A percentile compares a stretch with the other conserved stretches of the same genome.
Conservation (phyloP, 169 alveolate species). For the Plasmodium berghei region DNA sequence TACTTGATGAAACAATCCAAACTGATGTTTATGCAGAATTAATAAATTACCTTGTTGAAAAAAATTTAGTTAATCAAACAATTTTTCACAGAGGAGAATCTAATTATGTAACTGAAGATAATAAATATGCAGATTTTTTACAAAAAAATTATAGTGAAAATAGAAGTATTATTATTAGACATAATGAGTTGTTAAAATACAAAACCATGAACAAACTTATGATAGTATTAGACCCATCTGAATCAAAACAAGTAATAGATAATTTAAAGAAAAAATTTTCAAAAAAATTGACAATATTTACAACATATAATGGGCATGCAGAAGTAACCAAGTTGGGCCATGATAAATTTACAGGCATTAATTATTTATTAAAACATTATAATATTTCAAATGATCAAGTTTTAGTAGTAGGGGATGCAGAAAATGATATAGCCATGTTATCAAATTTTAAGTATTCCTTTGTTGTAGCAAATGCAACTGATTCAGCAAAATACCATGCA, state of each 20-base stretch:
- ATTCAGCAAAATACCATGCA: constrained; percentile 55
- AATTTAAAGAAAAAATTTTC: constrained; percentile 28
- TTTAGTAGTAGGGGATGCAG: constrained; percentile 76
- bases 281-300: constrained; percentile 51
- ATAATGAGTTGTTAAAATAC: constrained; percentile 64
- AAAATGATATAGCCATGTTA: constrained; percentile 68
- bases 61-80: constrained; percentile 55
- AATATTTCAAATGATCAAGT: constrained; percentile 64
- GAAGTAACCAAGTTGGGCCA: constrained; percentile 67
- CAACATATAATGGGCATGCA: constrained; percentile 73
- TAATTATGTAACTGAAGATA: constrained; percentile 69
- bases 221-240: constrained; percentile 69
- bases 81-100: constrained; percentile 74
- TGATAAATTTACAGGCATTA: constrained; percentile 71
- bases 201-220: constrained; percentile 60
- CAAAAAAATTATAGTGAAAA: constrained; percentile 74
- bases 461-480: constrained; percentile 72
- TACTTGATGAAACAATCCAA: constrained; percentile 65
- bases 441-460: constrained; percentile 69
- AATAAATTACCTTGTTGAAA: constrained; percentile 44
- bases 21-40: constrained; percentile 71
- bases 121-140: constrained; percentile 59
- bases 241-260: constrained; percentile 46
- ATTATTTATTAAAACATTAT: constrained; percentile 50
- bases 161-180: constrained; percentile 60